Evolutionary conservation across 331 rosid genomes (phyloP).

Genomic region (Quercus lobata): DNA sequence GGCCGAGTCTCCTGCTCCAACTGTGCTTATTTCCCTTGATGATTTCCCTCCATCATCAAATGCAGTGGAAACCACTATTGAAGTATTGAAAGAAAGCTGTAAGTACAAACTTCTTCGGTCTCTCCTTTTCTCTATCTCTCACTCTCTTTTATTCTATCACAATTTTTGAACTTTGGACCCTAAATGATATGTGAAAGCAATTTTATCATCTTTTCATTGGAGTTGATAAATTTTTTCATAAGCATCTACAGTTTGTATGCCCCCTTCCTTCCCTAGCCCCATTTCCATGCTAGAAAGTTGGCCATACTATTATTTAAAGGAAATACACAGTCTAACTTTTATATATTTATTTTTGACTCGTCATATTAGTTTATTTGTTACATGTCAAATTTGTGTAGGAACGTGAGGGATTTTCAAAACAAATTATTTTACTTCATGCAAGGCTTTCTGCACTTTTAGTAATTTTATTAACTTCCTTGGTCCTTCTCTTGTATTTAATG

Average conservation of each 20-base stretch:
- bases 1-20: not conserved
- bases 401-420: not conserved
- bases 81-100: constrained; percentile 51
- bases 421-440: not conserved
- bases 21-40: constrained; percentile 22
- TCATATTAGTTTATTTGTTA: not conserved
- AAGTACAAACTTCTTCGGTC: constrained; percentile 33
- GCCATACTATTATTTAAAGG: not conserved
- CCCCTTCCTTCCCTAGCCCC: not conserved
- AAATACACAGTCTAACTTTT: not conserved
- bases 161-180: not conserved
- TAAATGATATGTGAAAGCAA: not conserved
- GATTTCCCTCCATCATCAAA: constrained; percentile 26
- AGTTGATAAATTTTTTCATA: not conserved
- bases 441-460: not conserved
- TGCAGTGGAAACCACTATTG: constrained; percentile 24
- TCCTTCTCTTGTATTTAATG: constrained; percentile 7
- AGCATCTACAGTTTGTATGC: not conserved
- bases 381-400: constrained; percentile 8
- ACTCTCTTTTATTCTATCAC: not conserved
- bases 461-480: not conserved
- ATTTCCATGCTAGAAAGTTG: not conserved
- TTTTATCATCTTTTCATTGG: not conserved
- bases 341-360: not conserved
- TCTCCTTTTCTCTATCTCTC: constrained; percentile 20